Percentiles rank a stretch among this genome's conserved stretches.
Conservation (phyloP, 2,329 filamentous ascomycete genomes). For the Annulohypoxylon truncatum region DNA sequence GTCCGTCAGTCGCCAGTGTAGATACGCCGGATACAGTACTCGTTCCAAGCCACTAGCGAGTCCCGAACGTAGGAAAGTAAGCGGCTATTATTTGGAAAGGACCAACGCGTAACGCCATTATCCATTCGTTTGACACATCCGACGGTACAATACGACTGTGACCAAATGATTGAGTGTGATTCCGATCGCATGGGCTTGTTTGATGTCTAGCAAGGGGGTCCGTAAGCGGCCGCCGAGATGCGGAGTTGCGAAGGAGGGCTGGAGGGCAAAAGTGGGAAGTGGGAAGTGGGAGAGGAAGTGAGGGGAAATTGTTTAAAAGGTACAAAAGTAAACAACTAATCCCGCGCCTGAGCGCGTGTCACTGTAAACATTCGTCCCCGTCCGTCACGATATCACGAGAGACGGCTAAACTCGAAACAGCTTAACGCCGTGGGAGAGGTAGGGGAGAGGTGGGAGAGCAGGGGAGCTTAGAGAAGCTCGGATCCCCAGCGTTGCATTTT, state of each 20-base stretch:
- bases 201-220: constrained; percentile 38
- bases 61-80: constrained; percentile 10
- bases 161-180: constrained; percentile 39
- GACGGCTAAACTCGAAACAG: constrained; percentile 34
- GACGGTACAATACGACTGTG: constrained; percentile 36
- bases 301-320: constrained; percentile 37
- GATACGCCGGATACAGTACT: not conserved
- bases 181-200: constrained; percentile 37
- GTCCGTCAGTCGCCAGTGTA: constrained; percentile 10
- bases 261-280: not conserved
- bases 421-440: constrained; percentile 21
- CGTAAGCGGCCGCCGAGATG: constrained; percentile 34
- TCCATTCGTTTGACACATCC: constrained; percentile 19
- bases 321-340: constrained; percentile 38
- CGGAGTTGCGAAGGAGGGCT: constrained; percentile 33
- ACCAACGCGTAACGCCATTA: constrained; percentile 23
- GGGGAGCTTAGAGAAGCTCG: constrained; percentile 28
- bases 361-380: constrained; percentile 36
- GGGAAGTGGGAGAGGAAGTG: not conserved
- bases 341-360: constrained; percentile 37
- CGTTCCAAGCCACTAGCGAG: constrained; percentile 29
- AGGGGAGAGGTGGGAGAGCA: too few species aligned
- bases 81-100: constrained; percentile 36
- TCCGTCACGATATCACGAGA: constrained; percentile 41
- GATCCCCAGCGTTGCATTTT: constrained; percentile 36